phyloP scores from a whole-genome alignment of 2,329 filamentous ascomycete genomes.

The Emergomyces pasteurianus region DNA sequence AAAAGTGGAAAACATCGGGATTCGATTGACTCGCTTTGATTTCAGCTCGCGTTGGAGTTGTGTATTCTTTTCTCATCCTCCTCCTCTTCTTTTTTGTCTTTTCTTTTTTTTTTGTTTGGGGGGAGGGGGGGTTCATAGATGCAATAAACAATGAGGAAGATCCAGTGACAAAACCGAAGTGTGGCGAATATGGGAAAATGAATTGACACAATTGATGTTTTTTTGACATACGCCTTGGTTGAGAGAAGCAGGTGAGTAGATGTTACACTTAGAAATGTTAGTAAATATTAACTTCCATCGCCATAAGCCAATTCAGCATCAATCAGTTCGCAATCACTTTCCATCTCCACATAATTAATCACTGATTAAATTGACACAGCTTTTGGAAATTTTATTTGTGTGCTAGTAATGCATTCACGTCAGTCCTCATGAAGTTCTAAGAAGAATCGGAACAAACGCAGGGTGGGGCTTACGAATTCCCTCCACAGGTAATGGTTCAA shows the following conservation, averaged over 20 bases:
- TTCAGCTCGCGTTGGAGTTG: too few relatives aligned
- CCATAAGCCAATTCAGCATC: background rate
- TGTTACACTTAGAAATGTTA: background rate
- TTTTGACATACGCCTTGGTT: background rate
- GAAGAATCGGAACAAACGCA: background rate
- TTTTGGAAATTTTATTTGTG: constrained; percentile 6
- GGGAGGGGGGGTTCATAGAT: background rate
- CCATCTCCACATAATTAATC: background rate
- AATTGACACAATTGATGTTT: too few relatives aligned
- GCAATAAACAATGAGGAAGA: background rate
- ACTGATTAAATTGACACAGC: background rate
- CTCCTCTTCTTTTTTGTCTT: too few relatives aligned
- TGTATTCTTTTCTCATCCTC: too few relatives aligned
- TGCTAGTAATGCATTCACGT: constrained; percentile 4
- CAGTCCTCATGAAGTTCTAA: background rate
- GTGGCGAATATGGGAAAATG: too few relatives aligned
- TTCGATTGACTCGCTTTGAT: too few relatives aligned
- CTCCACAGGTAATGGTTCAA: constrained; percentile 49
- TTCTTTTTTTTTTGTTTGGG: too few relatives aligned
- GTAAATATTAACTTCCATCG: background rate
- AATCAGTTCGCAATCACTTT: background rate
- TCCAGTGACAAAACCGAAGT: too few relatives aligned
- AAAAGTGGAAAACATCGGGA: too few relatives aligned
- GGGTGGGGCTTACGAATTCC: constrained; percentile 39
- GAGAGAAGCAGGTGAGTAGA: background rate